Evolutionary conservation across 1,284 basidiomycete genomes (phyloP).

Genomic region (Filobasidium uniguttulatum): DNA sequence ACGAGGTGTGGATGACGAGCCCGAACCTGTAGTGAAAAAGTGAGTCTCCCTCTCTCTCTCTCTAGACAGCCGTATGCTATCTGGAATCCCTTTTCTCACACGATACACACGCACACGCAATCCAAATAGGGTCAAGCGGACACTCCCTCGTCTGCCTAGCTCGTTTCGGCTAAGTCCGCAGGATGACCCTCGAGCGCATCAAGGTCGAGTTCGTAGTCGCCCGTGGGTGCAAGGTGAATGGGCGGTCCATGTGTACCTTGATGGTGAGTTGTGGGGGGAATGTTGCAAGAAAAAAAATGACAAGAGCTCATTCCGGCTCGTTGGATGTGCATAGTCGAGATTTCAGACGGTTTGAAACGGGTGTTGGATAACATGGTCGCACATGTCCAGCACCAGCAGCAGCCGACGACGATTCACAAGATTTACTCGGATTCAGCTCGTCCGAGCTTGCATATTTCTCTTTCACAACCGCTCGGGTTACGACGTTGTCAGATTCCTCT

Average conservation of each 20-base stretch:
- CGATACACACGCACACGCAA: too few species aligned
- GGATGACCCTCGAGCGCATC: conserved; percentile 30
- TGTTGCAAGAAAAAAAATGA: neutral
- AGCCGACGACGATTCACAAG: neutral
- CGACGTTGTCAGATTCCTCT: conserved; percentile 23
- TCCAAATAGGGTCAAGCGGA: too few species aligned
- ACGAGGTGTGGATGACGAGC: too few species aligned
- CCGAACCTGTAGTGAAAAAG: too few species aligned
- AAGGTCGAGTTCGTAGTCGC: conserved; percentile 29
- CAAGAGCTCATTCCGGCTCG: neutral
- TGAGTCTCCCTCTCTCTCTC: too few species aligned
- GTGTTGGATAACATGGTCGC: conserved; percentile 16
- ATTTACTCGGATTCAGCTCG: conserved; percentile 4
- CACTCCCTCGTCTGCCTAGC: too few species aligned
- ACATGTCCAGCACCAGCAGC: conserved; percentile 1
- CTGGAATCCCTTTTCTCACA: too few species aligned
- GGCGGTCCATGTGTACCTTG: conserved; percentile 32
- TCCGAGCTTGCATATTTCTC: conserved; percentile 28
- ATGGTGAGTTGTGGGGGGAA: conserved; percentile 18
- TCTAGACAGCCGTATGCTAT: too few species aligned
- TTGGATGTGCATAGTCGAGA: conserved; percentile 14
- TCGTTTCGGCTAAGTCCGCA: conserved; percentile 16
- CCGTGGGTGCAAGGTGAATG: conserved; percentile 34
- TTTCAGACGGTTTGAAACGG: conserved; percentile 13
- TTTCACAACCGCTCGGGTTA: conserved; percentile 32